These are phyloP conservation scores for Tieghemostelium lacteum DNA, from an alignment of 78 protist species.

Conservation along the genomic window DNA sequence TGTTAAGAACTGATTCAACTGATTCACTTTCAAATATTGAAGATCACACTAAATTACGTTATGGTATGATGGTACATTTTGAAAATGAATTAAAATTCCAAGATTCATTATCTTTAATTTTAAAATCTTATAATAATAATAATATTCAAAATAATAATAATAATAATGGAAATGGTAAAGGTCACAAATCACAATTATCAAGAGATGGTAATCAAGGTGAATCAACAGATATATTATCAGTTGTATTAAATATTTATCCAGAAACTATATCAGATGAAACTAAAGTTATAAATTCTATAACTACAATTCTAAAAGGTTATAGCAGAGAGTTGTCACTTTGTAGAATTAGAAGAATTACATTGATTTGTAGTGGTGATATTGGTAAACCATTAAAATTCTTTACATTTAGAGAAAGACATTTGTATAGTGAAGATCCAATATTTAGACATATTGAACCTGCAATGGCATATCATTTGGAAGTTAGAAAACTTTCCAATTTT, in stretches of 20 bases:
- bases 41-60: slow-evolving; percentile 52
- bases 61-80: slow-evolving; percentile 74
- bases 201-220: background rate
- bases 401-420: slow-evolving; percentile 88
- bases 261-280: slow-evolving; percentile 51
- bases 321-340: slow-evolving; percentile 3
- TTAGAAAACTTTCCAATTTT: slow-evolving; percentile 87
- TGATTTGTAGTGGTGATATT: slow-evolving; percentile 31
- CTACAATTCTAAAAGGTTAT: slow-evolving; percentile 18
- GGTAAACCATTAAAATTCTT: slow-evolving; percentile 77
- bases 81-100: slow-evolving; percentile 25
- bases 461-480: slow-evolving; percentile 91
- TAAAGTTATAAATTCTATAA: slow-evolving; percentile 8
- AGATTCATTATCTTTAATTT: background rate
- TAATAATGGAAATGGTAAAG: background rate
- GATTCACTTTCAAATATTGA: slow-evolving; percentile 35
- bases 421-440: slow-evolving; percentile 87
- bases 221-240: slow-evolving; percentile 41
- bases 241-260: slow-evolving; percentile 14
- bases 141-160: slow-evolving; percentile 31
- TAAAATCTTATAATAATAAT: slow-evolving; percentile 34
- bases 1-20: slow-evolving; percentile 64
- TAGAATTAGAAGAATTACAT: slow-evolving; percentile 57
- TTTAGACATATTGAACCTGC: slow-evolving; percentile 95
- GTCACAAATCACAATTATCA: background rate